These are phyloP conservation scores for Corinectria fuckeliana DNA, from an alignment of 2,329 filamentous ascomycete genomes.

Conservation along the genomic window DNA sequence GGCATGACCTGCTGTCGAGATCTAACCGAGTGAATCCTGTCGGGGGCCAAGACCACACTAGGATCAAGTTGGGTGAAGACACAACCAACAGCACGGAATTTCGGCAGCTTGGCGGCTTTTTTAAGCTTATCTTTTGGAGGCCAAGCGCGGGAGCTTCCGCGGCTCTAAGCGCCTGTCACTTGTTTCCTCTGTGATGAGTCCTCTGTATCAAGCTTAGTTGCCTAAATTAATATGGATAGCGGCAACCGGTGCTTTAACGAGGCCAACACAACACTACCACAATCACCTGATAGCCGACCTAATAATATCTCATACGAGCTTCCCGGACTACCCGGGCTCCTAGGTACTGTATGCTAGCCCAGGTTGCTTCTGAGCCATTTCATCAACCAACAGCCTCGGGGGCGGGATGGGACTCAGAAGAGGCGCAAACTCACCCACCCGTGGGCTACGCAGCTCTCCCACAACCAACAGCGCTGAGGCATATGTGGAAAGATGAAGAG, in stretches of 20 bases:
- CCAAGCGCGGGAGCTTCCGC: not conserved
- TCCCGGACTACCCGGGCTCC: not conserved
- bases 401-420: too few species aligned
- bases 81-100: conserved; percentile 3
- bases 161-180: not conserved
- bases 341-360: not conserved
- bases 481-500: not conserved
- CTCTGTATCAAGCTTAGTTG: not conserved
- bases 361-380: not conserved
- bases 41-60: not conserved
- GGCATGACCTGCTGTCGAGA: not conserved
- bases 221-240: not conserved
- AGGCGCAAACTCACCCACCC: too few species aligned
- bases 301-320: not conserved
- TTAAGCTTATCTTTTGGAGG: not conserved
- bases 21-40: not conserved
- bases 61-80: not conserved
- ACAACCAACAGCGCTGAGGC: not conserved
- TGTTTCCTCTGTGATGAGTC: not conserved
- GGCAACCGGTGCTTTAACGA: not conserved
- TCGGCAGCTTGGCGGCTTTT: not conserved
- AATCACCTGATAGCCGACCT: not conserved
- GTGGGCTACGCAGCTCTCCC: not conserved
- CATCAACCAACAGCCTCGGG: not conserved
- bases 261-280: not conserved